Evolutionary conservation across 2,329 filamentous ascomycete species (phyloP), one percentile per base, ranked within the genome.

Genomic region (Lasiodiplodia hormozganensis): DNA sequence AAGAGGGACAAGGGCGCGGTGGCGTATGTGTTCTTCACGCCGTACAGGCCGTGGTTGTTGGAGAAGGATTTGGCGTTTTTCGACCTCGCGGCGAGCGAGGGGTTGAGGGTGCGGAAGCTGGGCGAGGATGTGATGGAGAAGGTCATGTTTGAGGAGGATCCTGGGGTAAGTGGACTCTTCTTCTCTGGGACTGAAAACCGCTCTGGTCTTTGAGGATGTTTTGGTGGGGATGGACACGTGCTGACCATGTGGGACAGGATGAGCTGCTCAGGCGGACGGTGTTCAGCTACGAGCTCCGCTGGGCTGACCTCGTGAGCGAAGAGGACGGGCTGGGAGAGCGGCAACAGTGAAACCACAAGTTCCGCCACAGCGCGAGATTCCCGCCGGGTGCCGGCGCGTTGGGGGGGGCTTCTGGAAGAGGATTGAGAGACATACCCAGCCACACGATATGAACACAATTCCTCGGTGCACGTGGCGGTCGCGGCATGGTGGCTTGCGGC

Each of bases 1-100:
- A 87, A 85, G 73, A 84, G 82, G 70, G 79, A 82, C 3, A 74
- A 78, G 3, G 82, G 82, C 2, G 88, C 90, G 60, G 85, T 85
- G 66, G 93, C 94, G 2, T 87, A 94, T 74, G 94, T 97, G 8
- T 96, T 97, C 79, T 98, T 97, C 82, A 97, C 94, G 0, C 94
- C 93, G 23, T 97, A 98, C 81, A 86, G 96, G 71, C 94, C 95
- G 1, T 97, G 94, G 94, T 83, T 97, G 76, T 85, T 92, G 74
- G 87, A 94, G 71, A 92, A 93, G 79, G 96, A 97, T 75, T 84
- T 97, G 77, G 87, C 86, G 4, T 97, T 97, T 82, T 97, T 97
- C 76, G 91, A 94, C 60, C 76, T 94, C 68, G 92, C 90, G 4
- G 84, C 87, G 69, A 86, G 87, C 64, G 54, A 14, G 3, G 85